Evolutionary conservation across 192 early-diverging fungal genomes (phyloP).

Genomic region (Linnemannia zychae): DNA sequence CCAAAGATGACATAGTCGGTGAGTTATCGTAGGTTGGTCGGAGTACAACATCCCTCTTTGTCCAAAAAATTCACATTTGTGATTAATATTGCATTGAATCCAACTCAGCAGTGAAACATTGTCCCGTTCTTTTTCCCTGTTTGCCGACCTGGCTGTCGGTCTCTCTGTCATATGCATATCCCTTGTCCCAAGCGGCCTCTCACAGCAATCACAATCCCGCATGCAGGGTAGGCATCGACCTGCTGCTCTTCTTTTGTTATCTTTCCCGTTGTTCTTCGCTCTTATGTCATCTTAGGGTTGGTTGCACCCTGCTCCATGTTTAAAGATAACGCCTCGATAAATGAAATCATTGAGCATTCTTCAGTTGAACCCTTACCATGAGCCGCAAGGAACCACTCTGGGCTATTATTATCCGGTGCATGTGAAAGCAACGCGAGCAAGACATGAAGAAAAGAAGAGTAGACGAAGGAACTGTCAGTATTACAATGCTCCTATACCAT

Average conservation of each 20-base stretch:
- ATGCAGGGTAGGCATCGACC: neutral
- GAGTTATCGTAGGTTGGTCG: neutral
- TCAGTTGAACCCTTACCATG: constrained; percentile 37
- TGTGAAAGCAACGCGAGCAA: neutral
- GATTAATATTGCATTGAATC: neutral
- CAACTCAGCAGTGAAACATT: neutral
- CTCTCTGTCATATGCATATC: neutral
- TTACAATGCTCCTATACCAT: neutral
- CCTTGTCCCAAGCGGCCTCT: neutral
- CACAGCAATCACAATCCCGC: neutral
- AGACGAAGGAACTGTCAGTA: neutral
- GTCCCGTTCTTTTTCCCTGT: neutral
- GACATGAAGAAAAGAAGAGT: neutral
- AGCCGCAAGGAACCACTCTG: constrained; percentile 50
- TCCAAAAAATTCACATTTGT: neutral
- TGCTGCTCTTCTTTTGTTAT: neutral
- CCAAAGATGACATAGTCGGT: neutral
- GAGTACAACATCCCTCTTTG: neutral
- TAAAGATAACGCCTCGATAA: neutral
- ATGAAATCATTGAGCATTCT: neutral
- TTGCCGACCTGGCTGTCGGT: neutral
- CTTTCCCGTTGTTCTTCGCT: neutral
- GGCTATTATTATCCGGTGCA: constrained; percentile 50
- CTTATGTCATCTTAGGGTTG: neutral
- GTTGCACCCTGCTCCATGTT: neutral